Percentiles rank a stretch among this genome's conserved stretches.
Conservation (phyloP, 441 rosid genomes). For the Syzygium malaccense region DNA sequence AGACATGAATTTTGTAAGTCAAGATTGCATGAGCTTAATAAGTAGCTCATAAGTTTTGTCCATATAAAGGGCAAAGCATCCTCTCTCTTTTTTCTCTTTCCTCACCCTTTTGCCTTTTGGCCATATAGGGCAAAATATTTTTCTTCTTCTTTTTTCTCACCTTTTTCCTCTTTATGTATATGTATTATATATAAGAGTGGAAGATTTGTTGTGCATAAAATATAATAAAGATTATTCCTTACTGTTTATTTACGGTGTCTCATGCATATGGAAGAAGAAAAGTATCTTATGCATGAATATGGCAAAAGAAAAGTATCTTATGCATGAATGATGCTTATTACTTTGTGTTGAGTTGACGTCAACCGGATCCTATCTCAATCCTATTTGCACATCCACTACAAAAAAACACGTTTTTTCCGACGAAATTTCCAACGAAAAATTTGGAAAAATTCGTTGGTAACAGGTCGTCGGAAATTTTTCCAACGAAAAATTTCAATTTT, state of each 20-base stretch:
- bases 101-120: not conserved
- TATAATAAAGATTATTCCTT: too few relatives aligned
- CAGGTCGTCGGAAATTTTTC: too few relatives aligned
- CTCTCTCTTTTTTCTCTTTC: not conserved
- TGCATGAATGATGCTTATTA: rapidly evolving
- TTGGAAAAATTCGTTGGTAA: too few relatives aligned
- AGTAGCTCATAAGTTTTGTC: too few relatives aligned
- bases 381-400: too few relatives aligned
- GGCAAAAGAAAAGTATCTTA: not conserved
- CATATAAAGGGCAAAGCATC: not conserved
- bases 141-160: not conserved
- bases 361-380: rapidly evolving
- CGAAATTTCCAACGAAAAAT: too few relatives aligned
- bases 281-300: not conserved
- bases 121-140: rapidly evolving
- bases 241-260: not conserved
- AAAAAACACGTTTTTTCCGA: too few relatives aligned
- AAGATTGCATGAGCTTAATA: too few relatives aligned
- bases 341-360: not conserved
- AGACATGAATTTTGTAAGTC: too few relatives aligned
- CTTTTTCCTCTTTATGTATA: not conserved
- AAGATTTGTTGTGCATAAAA: too few relatives aligned
- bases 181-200: too few relatives aligned
- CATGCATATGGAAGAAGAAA: not conserved
- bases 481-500: too few relatives aligned